These are phyloP conservation scores for Pseudopyrenochaeta lycopersici DNA, from an alignment of 2,329 filamentous ascomycete genomes.

Conservation along the genomic window DNA sequence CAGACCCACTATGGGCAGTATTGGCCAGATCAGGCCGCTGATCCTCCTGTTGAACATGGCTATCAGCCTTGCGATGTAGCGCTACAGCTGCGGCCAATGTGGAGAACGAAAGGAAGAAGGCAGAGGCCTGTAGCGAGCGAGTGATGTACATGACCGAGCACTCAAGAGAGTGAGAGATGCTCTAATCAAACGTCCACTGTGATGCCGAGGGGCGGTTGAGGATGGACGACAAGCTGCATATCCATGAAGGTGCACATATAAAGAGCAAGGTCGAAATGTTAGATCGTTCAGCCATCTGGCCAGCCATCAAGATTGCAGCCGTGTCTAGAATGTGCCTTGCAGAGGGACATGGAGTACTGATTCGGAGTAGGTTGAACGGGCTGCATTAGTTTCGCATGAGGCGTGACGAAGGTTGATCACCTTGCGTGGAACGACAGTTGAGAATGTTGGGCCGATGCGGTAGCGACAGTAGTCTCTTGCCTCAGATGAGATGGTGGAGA, in stretches of 20 bases:
- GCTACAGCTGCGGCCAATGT: constrained; percentile 25
- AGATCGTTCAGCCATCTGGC: constrained; percentile 23
- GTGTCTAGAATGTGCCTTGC: constrained; percentile 48
- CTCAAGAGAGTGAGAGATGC: constrained; percentile 44
- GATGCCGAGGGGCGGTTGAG: constrained; percentile 23
- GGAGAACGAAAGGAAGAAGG: constrained; percentile 42
- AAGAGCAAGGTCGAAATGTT: constrained; percentile 17
- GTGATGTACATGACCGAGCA: constrained; percentile 46
- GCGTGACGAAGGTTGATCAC: constrained; percentile 30
- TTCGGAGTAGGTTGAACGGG: constrained; percentile 27
- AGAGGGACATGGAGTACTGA: constrained; percentile 40
- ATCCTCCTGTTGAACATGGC: constrained; percentile 9
- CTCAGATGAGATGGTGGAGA: constrained; percentile 20
- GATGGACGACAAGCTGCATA: constrained; percentile 21
- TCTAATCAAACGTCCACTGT: constrained; percentile 32
- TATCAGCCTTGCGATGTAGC: constrained; percentile 17
- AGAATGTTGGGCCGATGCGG: constrained; percentile 33
- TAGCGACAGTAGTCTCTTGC: constrained; percentile 28
- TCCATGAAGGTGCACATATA: constrained; percentile 38
- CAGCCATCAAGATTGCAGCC: constrained; percentile 38
- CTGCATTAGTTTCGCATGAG: constrained; percentile 38
- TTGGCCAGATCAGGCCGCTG: not conserved
- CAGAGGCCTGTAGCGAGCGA: constrained; percentile 43
- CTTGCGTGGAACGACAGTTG: constrained; percentile 36
- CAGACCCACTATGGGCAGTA: constrained; percentile 2